Conservation (phyloP, 371 early-diverging fungal genomes). For the Aphelidium insulamus region DNA sequence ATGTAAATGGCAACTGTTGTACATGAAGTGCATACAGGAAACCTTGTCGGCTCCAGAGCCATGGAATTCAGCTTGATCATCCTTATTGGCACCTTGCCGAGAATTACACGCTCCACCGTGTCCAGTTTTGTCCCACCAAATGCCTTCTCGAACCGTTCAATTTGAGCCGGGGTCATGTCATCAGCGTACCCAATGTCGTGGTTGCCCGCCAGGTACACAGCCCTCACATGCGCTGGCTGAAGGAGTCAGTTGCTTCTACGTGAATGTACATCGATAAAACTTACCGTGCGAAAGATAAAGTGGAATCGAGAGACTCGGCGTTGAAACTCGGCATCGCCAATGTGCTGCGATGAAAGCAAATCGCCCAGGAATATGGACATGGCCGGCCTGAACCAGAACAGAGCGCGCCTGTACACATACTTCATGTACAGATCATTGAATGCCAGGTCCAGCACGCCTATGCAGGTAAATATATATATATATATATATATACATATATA, state of each 20-base stretch:
- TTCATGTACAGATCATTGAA: constrained; percentile 22
- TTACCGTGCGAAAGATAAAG: constrained; percentile 14
- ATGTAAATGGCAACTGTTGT: neutral
- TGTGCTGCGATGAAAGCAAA: constrained; percentile 27
- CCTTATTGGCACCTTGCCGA: constrained; percentile 12
- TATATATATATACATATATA: too few relatives aligned
- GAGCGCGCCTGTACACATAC: constrained; percentile 19
- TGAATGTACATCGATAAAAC: constrained; percentile 1
- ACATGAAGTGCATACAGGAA: too few relatives aligned
- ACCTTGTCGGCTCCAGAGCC: too few relatives aligned
- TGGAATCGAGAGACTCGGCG: constrained; percentile 16
- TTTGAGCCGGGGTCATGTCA: constrained; percentile 14
- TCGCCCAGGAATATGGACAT: constrained; percentile 22
- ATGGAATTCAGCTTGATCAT: constrained; percentile 9
- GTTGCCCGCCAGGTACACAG: constrained; percentile 20
- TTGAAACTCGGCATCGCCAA: constrained; percentile 17
- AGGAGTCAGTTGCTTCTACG: constrained; percentile 3
- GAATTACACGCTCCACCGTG: constrained; percentile 17
- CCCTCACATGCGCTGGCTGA: too few relatives aligned
- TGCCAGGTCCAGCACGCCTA: constrained; percentile 16
- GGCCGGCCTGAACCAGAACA: constrained; percentile 13
- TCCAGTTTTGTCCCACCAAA: constrained; percentile 18
- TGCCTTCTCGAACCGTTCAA: constrained; percentile 15
- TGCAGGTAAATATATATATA: too few relatives aligned
- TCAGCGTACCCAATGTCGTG: constrained; percentile 29